These are phyloP conservation scores for Exophiala aquamarina DNA, from an alignment of 2,329 filamentous ascomycete species.

Conservation along the genomic window DNA sequence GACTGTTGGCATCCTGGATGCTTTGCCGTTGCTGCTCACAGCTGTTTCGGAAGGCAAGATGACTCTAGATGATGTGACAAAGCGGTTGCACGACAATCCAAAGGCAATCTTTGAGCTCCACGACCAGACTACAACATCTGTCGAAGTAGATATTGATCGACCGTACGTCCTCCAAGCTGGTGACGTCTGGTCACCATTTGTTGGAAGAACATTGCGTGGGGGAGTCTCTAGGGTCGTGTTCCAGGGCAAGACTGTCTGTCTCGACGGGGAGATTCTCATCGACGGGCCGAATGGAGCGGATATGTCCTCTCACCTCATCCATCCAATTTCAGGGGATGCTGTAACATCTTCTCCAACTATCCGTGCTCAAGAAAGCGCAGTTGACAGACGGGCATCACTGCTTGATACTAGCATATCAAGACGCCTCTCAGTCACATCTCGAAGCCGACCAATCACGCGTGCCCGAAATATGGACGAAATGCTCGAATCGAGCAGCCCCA, in stretches of 20 bases:
- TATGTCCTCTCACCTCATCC: conserved; percentile 66
- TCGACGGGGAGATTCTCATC: conserved; percentile 65
- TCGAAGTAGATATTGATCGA: conserved; percentile 75
- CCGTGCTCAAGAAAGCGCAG: conserved; percentile 36
- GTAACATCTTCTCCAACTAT: conserved; percentile 43
- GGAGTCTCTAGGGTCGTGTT: conserved; percentile 75
- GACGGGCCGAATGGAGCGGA: conserved; percentile 65
- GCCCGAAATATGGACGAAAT: conserved; percentile 28
- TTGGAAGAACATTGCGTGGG: conserved; percentile 66
- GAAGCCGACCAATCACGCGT: conserved; percentile 22
- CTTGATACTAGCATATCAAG: conserved; percentile 13
- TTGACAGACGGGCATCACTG: conserved; percentile 32
- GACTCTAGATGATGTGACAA: conserved; percentile 71
- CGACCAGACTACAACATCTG: conserved; percentile 69
- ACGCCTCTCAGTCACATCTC: conserved; percentile 26
- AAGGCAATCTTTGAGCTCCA: conserved; percentile 81
- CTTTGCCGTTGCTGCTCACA: conserved; percentile 71
- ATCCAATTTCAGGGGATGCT: conserved; percentile 57
- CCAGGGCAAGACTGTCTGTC: conserved; percentile 70
- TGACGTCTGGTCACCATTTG: conserved; percentile 68
- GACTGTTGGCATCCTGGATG: conserved; percentile 68
- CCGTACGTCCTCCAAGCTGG: conserved; percentile 59
- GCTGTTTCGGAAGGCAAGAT: conserved; percentile 72
- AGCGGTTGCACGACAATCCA: conserved; percentile 73
- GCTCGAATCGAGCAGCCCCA: conserved; percentile 26